A percentile compares a stretch with the other conserved stretches of the same genome.
Evolutionary conservation across 441 rosid species (phyloP).

Genomic region (Heliophila coronopifolia): DNA sequence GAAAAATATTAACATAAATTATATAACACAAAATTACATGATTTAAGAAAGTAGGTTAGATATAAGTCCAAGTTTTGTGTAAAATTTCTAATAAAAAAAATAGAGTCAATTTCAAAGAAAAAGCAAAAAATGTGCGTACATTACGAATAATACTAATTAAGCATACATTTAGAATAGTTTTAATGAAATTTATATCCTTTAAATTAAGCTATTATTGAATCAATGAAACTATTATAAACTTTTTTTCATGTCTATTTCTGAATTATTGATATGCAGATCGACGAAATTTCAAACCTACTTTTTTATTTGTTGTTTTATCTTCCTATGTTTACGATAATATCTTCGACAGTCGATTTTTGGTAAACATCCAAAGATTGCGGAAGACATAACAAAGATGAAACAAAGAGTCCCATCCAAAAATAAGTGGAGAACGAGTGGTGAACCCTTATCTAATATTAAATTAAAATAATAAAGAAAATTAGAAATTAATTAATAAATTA

Average conservation of each 20-base stretch:
- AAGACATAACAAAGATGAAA: conserved; percentile 15
- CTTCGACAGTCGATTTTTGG: not conserved
- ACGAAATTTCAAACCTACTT: conserved; percentile 7
- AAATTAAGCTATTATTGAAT: not conserved
- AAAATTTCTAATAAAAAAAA: not conserved
- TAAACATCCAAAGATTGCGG: conserved; percentile 26
- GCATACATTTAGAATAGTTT: not conserved
- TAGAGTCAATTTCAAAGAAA: not conserved
- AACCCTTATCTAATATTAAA: conserved; percentile 3
- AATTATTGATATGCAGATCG: conserved; percentile 5
- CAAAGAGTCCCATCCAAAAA: conserved; percentile 23
- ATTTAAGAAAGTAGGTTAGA: not conserved
- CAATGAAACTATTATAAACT: not conserved
- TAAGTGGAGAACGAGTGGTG: conserved; percentile 22
- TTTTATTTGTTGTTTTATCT: not conserved
- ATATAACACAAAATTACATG: not conserved
- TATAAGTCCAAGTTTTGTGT: not conserved
- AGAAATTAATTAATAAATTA: not conserved
- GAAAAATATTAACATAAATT: not conserved
- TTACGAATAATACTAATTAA: not conserved
- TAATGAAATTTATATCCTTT: not conserved
- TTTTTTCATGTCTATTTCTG: not conserved
- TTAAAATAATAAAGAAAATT: not conserved
- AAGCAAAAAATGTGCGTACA: not conserved
- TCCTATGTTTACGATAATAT: not conserved